A percentile compares a stretch with the other conserved stretches of the same genome.
Conservation (phyloP, 2,329 filamentous ascomycete species). For the Aspergillus awamori region DNA sequence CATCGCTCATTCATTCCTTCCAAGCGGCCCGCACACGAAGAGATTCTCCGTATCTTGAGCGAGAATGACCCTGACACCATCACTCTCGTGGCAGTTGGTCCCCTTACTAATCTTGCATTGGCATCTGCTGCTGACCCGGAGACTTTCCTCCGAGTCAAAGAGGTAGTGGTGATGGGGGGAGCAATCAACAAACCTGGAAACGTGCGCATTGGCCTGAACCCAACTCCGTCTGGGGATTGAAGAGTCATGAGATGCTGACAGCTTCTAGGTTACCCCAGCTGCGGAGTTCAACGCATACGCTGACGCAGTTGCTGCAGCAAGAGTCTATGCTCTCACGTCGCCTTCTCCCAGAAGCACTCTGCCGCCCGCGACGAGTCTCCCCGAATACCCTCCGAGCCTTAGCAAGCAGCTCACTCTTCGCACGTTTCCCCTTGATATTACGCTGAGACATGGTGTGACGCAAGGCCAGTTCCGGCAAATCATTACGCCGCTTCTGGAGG, state of each 20-base stretch:
- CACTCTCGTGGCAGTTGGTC: conserved; percentile 87
- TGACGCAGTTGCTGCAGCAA: conserved; percentile 75
- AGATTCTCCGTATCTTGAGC: conserved; percentile 83
- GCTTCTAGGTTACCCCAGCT: conserved; percentile 63
- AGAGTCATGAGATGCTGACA: not conserved
- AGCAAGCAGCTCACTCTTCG: conserved; percentile 67
- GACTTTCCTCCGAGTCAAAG: conserved; percentile 84
- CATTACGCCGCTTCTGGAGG: conserved; percentile 58
- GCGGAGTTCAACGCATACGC: conserved; percentile 97
- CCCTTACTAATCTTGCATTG: conserved; percentile 88
- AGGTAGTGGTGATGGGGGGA: conserved; percentile 95
- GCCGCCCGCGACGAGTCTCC: conserved; percentile 56
- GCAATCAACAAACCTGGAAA: conserved; percentile 80
- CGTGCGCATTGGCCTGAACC: conserved; percentile 52
- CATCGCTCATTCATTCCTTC: conserved; percentile 73
- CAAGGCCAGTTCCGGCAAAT: conserved; percentile 61
- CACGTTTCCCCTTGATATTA: conserved; percentile 77
- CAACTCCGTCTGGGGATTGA: not conserved
- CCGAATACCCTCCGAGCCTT: conserved; percentile 66
- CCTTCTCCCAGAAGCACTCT: conserved; percentile 82
- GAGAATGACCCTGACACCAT: conserved; percentile 83
- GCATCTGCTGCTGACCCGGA: conserved; percentile 87
- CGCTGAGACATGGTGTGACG: conserved; percentile 68
- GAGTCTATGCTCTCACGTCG: conserved; percentile 77
- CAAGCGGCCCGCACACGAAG: conserved; percentile 71